Evolutionary conservation across 345 rosid genomes (phyloP).

Genomic region (Triadica sebifera): DNA sequence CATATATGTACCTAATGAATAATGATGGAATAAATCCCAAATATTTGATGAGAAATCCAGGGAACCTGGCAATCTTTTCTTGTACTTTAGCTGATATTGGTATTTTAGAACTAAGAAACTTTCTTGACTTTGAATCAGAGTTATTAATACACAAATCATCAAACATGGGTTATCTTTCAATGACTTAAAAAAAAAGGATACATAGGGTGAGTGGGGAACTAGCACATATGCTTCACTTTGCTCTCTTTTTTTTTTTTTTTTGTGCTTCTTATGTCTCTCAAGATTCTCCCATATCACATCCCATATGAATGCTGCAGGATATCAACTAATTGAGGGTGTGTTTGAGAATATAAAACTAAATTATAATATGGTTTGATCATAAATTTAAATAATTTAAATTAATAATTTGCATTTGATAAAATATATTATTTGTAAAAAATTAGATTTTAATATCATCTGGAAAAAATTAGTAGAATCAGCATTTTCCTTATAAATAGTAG

Average conservation of each 20-base stretch:
- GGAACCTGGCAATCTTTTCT: slow-evolving; percentile 7
- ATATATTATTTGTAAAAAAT: too few relatives aligned
- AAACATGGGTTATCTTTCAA: neutral
- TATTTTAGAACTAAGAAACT: neutral
- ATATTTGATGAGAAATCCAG: slow-evolving; percentile 25
- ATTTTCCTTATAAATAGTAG: too few relatives aligned
- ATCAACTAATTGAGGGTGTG: too few relatives aligned
- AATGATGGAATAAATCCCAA: slow-evolving; percentile 30
- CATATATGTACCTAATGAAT: too few relatives aligned
- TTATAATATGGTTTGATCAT: too few relatives aligned
- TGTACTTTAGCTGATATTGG: slow-evolving; percentile 1
- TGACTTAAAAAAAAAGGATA: neutral
- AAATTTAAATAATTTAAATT: too few relatives aligned
- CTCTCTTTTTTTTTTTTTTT: neutral
- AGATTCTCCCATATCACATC: slow-evolving; percentile 8
- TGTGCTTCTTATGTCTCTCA: too few relatives aligned
- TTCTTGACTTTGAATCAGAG: neutral
- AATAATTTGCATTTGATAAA: too few relatives aligned
- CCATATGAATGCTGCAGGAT: neutral
- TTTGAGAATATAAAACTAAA: too few relatives aligned
- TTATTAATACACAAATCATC: neutral
- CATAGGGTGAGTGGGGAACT: neutral
- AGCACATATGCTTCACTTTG: slow-evolving; percentile 38
- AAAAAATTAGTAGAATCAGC: too few relatives aligned
- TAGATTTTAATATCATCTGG: too few relatives aligned